Evolutionary conservation across 169 alveolate species (phyloP), one percentile per base, ranked within the genome.

Genomic region (Eimeria falciformis): DNA sequence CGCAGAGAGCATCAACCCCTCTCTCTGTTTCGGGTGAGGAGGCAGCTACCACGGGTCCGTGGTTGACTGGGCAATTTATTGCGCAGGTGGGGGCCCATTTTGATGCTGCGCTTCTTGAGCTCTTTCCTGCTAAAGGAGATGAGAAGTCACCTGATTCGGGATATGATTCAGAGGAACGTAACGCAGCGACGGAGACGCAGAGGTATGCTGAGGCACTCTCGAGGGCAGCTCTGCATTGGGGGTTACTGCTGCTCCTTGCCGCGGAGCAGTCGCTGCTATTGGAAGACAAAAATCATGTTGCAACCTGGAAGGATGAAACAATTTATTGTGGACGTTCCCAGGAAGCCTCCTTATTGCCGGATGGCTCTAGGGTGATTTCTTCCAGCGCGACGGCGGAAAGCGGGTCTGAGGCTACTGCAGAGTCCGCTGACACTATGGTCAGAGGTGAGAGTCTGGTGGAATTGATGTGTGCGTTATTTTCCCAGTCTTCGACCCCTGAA

Each of bases 1-100:
- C n/a, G n/a, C n/a, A n/a, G n/a, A n/a, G n/a, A n/a, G n/a, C n/a
- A n/a, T n/a, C n/a, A n/a, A n/a, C n/a, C n/a, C n/a, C n/a, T n/a
- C n/a, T n/a, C n/a, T n/a, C n/a, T n/a, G n/a, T n/a, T n/a, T n/a
- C n/a, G n/a, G n/a, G n/a, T n/a, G n/a, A n/a, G n/a, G n/a, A n/a
- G 18, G 43, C 46, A 0, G 29, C 37, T 12, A 17, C 4, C 47
- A 55, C 21, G 89, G 7, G 1, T 25, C 89, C 43, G 56, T 55
- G 71, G 89, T 75, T 81, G 45, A 81, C 89, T 5, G 40, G 71
- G 37, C 73, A 46, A 6, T 81, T 81, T 33, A 14, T 81, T 50
- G 89, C 75, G 27, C 89, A 81, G 37, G 89, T 81, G 55, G 75
- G 89, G 43, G 75, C 89, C 56, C 89, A 81, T 40, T 81, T 66